Base-by-base conservation (phyloP, 2,329 filamentous ascomycete species). In the Allantophomopsis lycopodina region DNA sequence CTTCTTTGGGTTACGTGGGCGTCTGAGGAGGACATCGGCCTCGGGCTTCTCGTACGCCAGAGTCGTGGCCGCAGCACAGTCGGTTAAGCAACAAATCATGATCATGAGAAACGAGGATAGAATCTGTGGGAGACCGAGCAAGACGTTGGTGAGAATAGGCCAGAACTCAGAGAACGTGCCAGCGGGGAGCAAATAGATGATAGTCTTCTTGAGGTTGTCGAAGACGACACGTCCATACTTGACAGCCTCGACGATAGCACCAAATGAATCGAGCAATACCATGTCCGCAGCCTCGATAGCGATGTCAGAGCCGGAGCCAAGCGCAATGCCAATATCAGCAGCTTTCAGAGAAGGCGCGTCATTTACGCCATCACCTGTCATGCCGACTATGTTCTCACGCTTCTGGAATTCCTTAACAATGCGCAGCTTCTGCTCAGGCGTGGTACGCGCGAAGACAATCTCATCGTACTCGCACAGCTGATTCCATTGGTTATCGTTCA, bases 1-100 rank as follows among this genome's bases (percentile, higher is more conserved):
- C 41, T 75, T 78, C 51, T 76, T 77, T 5, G 75, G 67, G 46
- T 80, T 72, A 35, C 83, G 71, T 0, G 81, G 82, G 37, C 69
- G 72, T 5, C 80, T 76, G 20, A 73, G 62, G 10, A 89, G 68
- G 0, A 88, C 73, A 47, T 87, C 81, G 1, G 79, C 76, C 55
- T 88, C 83, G 1, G 82, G 80, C 38, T 77, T 71, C 52, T 88
- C 83, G 52, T 83, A 86, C 0, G 81, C 81, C 12, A 88, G 67
- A 4, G 77, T 73, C 0, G 79, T 82, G 1, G 83, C 78, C 3
- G 77, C 78, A 7, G 72, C 70, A 47, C 79, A 83, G 54, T 88
- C 83, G 7, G 82, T 87, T 55, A 86, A 81, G 55, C 79, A 84
- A 51, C 38, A 37, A 2, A 34, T 42, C 21, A 48, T 50, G 39